A percentile compares a stretch with the other conserved stretches of the same genome.
These are phyloP conservation scores for Trypanosoma congolense DNA, from an alignment of 208 protist species.

Conservation along the genomic window DNA sequence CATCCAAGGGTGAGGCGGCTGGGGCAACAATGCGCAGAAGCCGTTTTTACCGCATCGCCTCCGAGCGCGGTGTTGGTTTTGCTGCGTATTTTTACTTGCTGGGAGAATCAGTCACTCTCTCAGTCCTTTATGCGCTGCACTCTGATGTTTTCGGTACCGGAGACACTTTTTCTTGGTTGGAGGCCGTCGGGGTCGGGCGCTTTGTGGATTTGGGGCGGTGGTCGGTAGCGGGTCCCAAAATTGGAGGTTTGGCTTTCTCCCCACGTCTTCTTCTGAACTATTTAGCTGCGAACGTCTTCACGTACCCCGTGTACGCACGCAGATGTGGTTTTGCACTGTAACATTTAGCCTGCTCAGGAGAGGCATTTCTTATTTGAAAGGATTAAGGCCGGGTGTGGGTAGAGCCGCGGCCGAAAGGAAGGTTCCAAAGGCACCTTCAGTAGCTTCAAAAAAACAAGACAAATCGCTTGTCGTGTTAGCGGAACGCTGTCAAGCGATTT, in stretches of 20 bases:
- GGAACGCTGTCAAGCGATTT: not conserved
- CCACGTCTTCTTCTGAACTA: conserved; percentile 68
- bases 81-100: conserved; percentile 59
- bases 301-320: conserved; percentile 43
- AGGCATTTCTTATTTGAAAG: not conserved
- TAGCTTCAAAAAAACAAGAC: not conserved
- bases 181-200: conserved; percentile 9
- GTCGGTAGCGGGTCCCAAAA: conserved; percentile 34
- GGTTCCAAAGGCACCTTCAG: conserved; percentile 30
- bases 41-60: conserved; percentile 64
- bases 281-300: conserved; percentile 46
- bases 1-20: conserved; percentile 16
- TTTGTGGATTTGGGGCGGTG: conserved; percentile 32
- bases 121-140: conserved; percentile 53
- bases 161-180: conserved; percentile 45
- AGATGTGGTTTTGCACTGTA: conserved; percentile 43
- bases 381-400: not conserved
- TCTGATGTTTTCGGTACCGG: conserved; percentile 43
- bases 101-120: conserved; percentile 54
- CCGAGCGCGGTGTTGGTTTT: conserved; percentile 45
- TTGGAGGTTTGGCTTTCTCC: conserved; percentile 47
- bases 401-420: not conserved
- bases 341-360: conserved; percentile 27
- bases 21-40: conserved; percentile 34
- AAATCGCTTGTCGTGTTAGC: not conserved